Percentiles rank a stretch among this genome's conserved stretches.
phyloP scores from a whole-genome alignment of 1,284 basidiomycete species.

The Schizophyllum amplum region DNA sequence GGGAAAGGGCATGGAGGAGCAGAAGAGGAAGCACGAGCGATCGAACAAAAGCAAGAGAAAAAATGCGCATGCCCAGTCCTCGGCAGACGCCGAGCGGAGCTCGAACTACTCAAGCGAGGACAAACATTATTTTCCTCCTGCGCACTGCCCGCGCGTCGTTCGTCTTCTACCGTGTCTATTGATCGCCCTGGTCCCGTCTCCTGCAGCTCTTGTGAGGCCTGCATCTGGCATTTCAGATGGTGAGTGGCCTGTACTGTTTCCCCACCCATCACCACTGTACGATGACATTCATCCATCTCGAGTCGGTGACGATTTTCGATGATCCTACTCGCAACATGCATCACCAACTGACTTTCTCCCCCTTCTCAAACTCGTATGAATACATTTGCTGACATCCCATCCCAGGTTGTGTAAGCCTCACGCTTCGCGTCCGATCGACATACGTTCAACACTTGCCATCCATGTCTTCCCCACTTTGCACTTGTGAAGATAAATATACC shows the following conservation, averaged over 20 bases:
- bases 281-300: constrained; percentile 65
- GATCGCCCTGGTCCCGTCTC: not conserved
- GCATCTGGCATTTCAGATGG: no score
- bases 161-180: not conserved
- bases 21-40: not conserved
- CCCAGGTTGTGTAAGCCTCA: constrained; percentile 2
- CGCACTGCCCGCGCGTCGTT: not conserved
- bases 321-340: constrained; percentile 75
- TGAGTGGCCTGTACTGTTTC: no score
- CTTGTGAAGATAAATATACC: constrained; percentile 26
- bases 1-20: not conserved
- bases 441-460: not conserved
- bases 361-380: no score
- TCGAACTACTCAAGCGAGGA: not conserved
- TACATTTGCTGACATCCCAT: no score
- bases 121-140: not conserved
- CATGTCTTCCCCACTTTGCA: constrained; percentile 1
- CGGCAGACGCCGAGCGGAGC: not conserved
- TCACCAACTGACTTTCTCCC: constrained; percentile 60
- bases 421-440: constrained; percentile 7
- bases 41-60: not conserved
- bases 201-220: no score
- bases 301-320: constrained; percentile 58
- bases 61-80: not conserved
- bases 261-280: constrained; percentile 14